A percentile compares a stretch with the other conserved stretches of the same genome.
phyloP scores from a whole-genome alignment of 345 rosid species.

The Citrus trifoliata region DNA sequence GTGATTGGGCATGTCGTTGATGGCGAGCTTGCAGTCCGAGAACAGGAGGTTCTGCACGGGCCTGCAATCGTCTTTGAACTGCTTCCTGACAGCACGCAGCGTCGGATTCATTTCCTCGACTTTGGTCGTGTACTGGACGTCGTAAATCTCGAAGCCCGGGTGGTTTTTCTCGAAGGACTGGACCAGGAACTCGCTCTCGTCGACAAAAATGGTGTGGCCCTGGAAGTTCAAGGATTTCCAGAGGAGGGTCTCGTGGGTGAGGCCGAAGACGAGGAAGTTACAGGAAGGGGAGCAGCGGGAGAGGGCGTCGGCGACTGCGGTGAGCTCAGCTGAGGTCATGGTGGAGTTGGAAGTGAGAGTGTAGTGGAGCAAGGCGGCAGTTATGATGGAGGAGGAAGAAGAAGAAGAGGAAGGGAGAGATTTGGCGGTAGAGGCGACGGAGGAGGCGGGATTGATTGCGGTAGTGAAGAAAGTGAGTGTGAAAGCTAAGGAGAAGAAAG shows the following conservation, averaged over 20 bases:
- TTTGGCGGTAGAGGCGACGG: conserved; percentile 29
- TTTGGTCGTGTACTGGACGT: conserved; percentile 68
- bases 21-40: conserved; percentile 76
- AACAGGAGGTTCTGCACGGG: conserved; percentile 90
- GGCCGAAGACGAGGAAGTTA: conserved; percentile 73
- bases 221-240: conserved; percentile 70
- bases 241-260: conserved; percentile 79
- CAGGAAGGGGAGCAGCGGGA: conserved; percentile 41
- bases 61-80: conserved; percentile 46
- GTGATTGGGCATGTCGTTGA: conserved; percentile 84
- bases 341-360: conserved; percentile 52
- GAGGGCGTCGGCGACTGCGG: conserved; percentile 48
- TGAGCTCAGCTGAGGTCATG: conserved; percentile 70
- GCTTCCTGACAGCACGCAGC: conserved; percentile 35
- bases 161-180: conserved; percentile 58
- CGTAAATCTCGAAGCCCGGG: conserved; percentile 75
- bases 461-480: conserved; percentile 57
- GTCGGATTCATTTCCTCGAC: conserved; percentile 49
- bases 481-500: conserved; percentile 73
- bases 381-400: conserved; percentile 2
- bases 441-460: conserved; percentile 18
- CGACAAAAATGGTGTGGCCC: conserved; percentile 77
- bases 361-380: conserved; percentile 74
- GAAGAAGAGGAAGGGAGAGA: conserved; percentile 33
- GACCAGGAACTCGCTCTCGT: conserved; percentile 65